Evolutionary conservation across 208 protist species (phyloP).

Genomic region (Trypanosoma melophagium): DNA sequence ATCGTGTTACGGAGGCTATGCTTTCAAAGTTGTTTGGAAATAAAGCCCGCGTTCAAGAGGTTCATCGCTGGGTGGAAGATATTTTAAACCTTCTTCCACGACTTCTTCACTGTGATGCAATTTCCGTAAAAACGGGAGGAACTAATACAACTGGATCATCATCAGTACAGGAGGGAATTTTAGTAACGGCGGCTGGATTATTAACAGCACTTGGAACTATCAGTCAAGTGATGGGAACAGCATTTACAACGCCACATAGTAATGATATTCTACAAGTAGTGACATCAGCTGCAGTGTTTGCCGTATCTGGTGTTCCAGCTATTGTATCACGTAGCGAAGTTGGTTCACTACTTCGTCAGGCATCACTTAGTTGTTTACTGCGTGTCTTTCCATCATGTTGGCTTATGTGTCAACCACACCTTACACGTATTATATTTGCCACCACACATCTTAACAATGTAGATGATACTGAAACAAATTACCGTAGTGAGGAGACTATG

Average conservation of each 20-base stretch:
- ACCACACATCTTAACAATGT: conserved; percentile 63
- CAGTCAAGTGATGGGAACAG: conserved; percentile 51
- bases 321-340: conserved; percentile 37
- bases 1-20: conserved; percentile 65
- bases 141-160: not conserved
- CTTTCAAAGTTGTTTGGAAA: conserved; percentile 85
- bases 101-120: conserved; percentile 10
- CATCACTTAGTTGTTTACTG: conserved; percentile 55
- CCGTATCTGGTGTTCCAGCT: conserved; percentile 52
- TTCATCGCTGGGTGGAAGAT: conserved; percentile 55
- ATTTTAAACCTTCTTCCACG: conserved; percentile 15
- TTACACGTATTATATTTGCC: conserved; percentile 62
- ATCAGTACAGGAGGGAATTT: conserved; percentile 1
- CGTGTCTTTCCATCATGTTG: conserved; percentile 78
- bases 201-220: conserved; percentile 31
- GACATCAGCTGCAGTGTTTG: conserved; percentile 48
- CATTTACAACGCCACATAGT: conserved; percentile 58
- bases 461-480: conserved; percentile 73
- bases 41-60: conserved; percentile 57
- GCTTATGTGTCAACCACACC: conserved; percentile 82
- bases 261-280: conserved; percentile 51
- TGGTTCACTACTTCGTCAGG: conserved; percentile 69
- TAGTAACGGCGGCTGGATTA: conserved; percentile 64
- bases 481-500: conserved; percentile 71
- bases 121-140: too few relatives aligned